A percentile compares a stretch with the other conserved stretches of the same genome.
Conservation (phyloP, 2,329 filamentous ascomycete genomes). For the Leptographium galeiforme region DNA sequence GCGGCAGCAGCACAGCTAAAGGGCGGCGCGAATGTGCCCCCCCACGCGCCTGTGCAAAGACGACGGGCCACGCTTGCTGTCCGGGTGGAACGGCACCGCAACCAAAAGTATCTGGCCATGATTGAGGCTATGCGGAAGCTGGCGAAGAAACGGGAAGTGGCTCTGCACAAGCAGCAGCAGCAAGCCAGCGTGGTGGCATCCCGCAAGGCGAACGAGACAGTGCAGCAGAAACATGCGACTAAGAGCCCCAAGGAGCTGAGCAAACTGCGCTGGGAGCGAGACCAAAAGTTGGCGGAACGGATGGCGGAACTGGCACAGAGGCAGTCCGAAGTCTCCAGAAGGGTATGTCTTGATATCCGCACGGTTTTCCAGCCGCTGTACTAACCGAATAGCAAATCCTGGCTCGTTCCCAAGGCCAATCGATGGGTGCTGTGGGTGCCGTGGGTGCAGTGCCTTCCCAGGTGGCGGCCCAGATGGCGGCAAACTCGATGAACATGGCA, state of each 20-base stretch:
- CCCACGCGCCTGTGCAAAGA: slow-evolving; percentile 35
- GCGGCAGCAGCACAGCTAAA: slow-evolving; percentile 18
- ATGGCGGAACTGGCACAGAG: slow-evolving; percentile 43
- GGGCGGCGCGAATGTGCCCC: slow-evolving; percentile 16
- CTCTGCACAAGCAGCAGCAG: slow-evolving; percentile 78
- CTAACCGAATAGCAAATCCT: slow-evolving; percentile 11
- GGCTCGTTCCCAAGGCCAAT: slow-evolving; percentile 11
- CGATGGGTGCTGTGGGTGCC: slow-evolving; percentile 14
- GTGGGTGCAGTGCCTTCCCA: slow-evolving; percentile 23
- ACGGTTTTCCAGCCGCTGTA: not conserved
- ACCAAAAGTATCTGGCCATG: slow-evolving; percentile 74
- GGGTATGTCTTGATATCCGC: slow-evolving; percentile 26
- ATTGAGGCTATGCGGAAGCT: slow-evolving; percentile 93
- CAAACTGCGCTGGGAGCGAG: slow-evolving; percentile 73
- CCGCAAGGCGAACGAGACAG: slow-evolving; percentile 63
- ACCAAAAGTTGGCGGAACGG: slow-evolving; percentile 52
- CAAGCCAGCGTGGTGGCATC: slow-evolving; percentile 61
- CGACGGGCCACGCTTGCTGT: slow-evolving; percentile 66
- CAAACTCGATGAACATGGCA: slow-evolving; percentile 18
- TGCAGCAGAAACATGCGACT: slow-evolving; percentile 33
- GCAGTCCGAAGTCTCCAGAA: slow-evolving; percentile 46
- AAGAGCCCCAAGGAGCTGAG: slow-evolving; percentile 89
- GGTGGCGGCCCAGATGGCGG: slow-evolving; percentile 26
- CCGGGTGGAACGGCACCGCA: slow-evolving; percentile 73
- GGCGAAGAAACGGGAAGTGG: slow-evolving; percentile 83